Conservation (phyloP, 805 yeast species). For the Zygotorulaspora sp. region DNA sequence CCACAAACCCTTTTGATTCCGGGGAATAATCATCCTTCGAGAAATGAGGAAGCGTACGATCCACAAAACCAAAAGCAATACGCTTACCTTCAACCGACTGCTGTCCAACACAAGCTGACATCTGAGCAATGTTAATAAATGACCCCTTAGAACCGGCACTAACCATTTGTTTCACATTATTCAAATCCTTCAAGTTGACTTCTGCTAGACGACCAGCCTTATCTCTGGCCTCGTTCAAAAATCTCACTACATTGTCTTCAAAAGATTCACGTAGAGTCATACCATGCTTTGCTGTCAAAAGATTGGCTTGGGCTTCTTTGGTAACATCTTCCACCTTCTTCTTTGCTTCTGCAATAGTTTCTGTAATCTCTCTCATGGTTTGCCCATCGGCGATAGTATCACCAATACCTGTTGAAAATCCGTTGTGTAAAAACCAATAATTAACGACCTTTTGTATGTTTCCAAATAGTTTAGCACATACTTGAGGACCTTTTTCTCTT, state of each 20-base stretch:
- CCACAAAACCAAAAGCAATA: conserved; percentile 95
- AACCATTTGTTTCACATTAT: conserved; percentile 98
- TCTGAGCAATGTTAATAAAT: conserved; percentile 95
- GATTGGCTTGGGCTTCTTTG: conserved; percentile 83
- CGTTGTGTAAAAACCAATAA: conserved; percentile 93
- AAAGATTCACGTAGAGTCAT: conserved; percentile 98
- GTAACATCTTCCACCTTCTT: conserved; percentile 91
- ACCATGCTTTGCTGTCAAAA: conserved; percentile 94
- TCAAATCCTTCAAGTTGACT: conserved; percentile 86
- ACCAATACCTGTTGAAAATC: conserved; percentile 99
- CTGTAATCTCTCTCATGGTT: conserved; percentile 90
- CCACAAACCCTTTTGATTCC: conserved; percentile 96
- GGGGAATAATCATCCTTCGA: conserved; percentile 98
- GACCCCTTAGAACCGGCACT: conserved; percentile 99
- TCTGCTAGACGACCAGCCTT: conserved; percentile 99
- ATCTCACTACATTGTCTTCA: conserved; percentile 94
- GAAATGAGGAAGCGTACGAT: conserved; percentile 95
- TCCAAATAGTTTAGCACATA: conserved; percentile 87
- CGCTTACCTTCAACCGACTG: conserved; percentile 99
- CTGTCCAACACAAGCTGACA: conserved; percentile 99
- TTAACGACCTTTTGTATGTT: conserved; percentile 93
- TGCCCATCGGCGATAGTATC: conserved; percentile 98
- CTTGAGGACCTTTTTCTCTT: conserved; percentile 92
- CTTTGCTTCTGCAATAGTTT: conserved; percentile 90
- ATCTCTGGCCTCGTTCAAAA: conserved; percentile 96